A percentile compares a stretch with the other conserved stretches of the same genome.
Conservation (phyloP, 202 grass and related monocot genomes). For the Cymbopogon flexuosus region DNA sequence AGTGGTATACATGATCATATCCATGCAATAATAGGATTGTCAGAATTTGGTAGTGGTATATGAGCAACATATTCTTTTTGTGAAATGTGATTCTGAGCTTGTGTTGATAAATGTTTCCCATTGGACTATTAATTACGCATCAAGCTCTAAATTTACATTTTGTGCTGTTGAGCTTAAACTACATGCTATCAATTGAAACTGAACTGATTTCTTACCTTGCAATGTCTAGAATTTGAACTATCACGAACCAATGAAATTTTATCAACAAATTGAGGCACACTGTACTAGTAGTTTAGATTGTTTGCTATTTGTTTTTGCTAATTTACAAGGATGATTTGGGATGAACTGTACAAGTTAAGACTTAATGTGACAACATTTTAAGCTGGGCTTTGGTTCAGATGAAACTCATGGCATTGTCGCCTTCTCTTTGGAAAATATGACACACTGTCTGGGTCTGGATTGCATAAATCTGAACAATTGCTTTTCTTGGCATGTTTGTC, state of each 20-base stretch:
- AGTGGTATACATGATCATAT: slow-evolving; percentile 16
- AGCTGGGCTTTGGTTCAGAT: neutral
- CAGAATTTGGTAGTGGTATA: slow-evolving; percentile 9
- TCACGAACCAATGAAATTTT: neutral
- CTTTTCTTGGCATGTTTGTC: slow-evolving; percentile 15
- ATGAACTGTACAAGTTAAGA: neutral
- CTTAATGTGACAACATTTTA: neutral
- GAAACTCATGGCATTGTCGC: neutral
- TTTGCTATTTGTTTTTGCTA: slow-evolving; percentile 26
- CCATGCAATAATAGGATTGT: neutral
- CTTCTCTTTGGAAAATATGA: neutral
- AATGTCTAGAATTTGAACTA: slow-evolving; percentile 8
- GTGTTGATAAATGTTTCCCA: slow-evolving; percentile 3
- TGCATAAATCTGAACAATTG: slow-evolving; percentile 5
- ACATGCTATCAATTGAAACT: neutral
- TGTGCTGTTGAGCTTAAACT: slow-evolving; percentile 9
- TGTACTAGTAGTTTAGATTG: neutral
- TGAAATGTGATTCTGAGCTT: slow-evolving; percentile 12
- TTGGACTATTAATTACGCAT: slow-evolving; percentile 10
- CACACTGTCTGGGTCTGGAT: neutral
- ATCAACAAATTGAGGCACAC: slow-evolving; percentile 22
- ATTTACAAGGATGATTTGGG: slow-evolving; percentile 10
- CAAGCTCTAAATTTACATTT: neutral
- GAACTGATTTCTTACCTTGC: slow-evolving; percentile 1
- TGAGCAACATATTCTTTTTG: neutral